Percentiles rank a stretch among this genome's conserved stretches.
phyloP scores from a whole-genome alignment of 225 moss, liverwort and hornwort genomes.

The Asterella californica region DNA sequence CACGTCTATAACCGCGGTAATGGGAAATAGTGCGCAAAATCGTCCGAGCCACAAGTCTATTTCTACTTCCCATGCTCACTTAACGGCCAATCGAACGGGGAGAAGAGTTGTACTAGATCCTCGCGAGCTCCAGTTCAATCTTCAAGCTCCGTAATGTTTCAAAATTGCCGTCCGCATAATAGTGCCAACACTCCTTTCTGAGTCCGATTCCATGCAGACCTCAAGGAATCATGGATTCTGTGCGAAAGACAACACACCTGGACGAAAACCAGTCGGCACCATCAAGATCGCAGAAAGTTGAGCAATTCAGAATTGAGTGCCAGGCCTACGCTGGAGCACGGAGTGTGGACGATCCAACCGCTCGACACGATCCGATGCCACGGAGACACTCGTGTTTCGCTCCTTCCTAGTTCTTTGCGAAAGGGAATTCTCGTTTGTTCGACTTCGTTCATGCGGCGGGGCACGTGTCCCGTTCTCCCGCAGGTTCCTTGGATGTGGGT shows the following conservation, averaged over 20 bases:
- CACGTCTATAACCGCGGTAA: slow-evolving; percentile 10
- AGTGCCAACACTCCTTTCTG: neutral
- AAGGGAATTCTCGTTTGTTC: no score
- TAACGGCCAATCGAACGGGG: neutral
- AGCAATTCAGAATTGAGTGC: neutral
- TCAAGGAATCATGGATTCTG: neutral
- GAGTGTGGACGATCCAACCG: neutral
- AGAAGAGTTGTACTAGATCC: neutral
- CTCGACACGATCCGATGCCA: neutral
- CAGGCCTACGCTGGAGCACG: neutral
- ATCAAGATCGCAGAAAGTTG: neutral
- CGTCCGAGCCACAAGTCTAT: slow-evolving; percentile 17
- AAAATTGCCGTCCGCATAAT: neutral
- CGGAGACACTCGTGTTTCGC: neutral
- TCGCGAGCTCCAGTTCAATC: neutral
- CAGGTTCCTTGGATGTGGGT: no score
- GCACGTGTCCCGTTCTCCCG: no score
- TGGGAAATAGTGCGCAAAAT: slow-evolving; percentile 39
- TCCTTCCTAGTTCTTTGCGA: neutral
- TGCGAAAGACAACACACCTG: neutral
- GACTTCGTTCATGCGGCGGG: no score
- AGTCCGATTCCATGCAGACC: neutral
- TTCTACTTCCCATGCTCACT: slow-evolving; percentile 31
- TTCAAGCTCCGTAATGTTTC: neutral
- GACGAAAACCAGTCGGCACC: neutral